These are phyloP conservation scores for Lagenaria siceraria DNA, from an alignment of 306 rosid genomes.

Conservation along the genomic window DNA sequence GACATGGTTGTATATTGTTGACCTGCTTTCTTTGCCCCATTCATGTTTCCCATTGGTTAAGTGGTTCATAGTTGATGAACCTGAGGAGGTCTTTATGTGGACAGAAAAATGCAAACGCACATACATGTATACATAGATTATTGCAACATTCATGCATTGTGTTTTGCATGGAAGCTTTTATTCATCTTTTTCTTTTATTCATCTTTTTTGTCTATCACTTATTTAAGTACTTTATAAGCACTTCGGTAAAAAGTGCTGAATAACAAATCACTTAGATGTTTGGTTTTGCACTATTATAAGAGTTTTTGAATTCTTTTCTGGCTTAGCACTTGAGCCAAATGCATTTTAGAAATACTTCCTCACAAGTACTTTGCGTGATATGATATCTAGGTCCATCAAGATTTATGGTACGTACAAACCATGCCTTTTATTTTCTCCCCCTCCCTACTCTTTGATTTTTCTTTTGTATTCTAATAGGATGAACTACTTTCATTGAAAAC, in stretches of 20 bases:
- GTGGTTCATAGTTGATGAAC: not conserved
- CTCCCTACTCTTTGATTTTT: not conserved
- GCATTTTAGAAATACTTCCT: not conserved
- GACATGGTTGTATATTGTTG: not conserved
- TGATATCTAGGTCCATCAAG: constrained; percentile 33
- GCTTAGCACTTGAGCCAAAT: not conserved
- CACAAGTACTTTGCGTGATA: not conserved
- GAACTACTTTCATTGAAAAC: too few species aligned
- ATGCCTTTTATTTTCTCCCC: not conserved
- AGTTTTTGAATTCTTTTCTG: not conserved
- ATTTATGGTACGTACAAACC: constrained; percentile 48
- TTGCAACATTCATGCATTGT: not conserved
- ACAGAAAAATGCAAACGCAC: not conserved
- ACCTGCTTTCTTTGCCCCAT: not conserved
- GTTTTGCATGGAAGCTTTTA: not conserved
- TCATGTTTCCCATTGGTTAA: not conserved
- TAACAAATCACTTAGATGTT: not conserved
- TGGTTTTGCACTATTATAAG: not conserved
- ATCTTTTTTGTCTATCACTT: not conserved
- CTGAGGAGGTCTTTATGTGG: not conserved
- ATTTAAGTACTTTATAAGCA: too few species aligned
- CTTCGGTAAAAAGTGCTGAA: not conserved
- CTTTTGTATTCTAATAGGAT: too few species aligned
- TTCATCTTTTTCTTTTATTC: not conserved
- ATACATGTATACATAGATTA: not conserved